Percentiles rank a stretch among this genome's conserved stretches.
phyloP scores from a whole-genome alignment of 306 rosid genomes.

The Rosa rugosa region DNA sequence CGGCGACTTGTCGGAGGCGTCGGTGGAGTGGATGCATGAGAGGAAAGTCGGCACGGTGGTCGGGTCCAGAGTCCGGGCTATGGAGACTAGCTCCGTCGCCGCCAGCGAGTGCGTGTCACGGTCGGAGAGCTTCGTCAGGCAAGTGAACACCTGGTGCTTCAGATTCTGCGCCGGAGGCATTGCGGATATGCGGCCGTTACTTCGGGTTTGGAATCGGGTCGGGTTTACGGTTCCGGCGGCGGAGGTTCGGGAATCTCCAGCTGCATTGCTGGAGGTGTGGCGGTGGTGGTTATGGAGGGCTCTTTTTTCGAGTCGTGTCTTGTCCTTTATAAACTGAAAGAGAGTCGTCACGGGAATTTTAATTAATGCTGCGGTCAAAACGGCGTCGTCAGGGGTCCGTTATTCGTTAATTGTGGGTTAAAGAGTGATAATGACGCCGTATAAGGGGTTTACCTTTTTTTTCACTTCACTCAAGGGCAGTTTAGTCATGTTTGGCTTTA shows the following conservation, averaged over 20 bases:
- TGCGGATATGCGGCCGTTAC: neutral
- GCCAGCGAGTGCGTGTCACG: conserved; percentile 86
- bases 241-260: conserved; percentile 43
- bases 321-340: conserved; percentile 28
- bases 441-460: neutral
- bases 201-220: neutral
- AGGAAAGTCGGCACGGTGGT: conserved; percentile 57
- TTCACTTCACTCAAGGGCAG: conserved; percentile 19
- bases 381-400: conserved; percentile 22
- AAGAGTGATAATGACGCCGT: neutral
- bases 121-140: conserved; percentile 93
- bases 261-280: conserved; percentile 52
- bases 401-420: neutral
- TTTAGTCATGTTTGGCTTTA: neutral
- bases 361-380: neutral
- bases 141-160: conserved; percentile 73
- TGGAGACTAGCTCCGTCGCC: conserved; percentile 61
- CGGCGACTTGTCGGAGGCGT: conserved; percentile 74
- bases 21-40: conserved; percentile 81
- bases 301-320: conserved; percentile 15
- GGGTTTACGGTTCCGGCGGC: neutral
- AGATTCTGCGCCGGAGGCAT: conserved; percentile 66
- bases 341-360: neutral
- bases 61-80: conserved; percentile 64
- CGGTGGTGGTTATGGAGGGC: neutral